Conservation (phyloP, 495 filamentous ascomycete genomes). For the Usnea hakonensis region DNA sequence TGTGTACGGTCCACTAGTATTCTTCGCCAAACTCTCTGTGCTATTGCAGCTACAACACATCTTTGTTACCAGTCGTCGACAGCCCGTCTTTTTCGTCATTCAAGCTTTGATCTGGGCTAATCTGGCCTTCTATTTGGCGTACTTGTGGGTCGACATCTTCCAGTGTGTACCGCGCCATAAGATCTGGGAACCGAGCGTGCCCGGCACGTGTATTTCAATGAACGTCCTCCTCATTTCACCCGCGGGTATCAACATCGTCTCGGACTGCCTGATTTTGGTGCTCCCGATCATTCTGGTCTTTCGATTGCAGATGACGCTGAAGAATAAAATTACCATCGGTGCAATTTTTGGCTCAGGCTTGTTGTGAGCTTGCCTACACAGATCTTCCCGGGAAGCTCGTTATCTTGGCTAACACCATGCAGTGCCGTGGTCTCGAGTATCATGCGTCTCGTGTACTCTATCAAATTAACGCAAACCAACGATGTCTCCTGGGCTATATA, state of each 20-base stretch:
- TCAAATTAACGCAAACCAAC: background rate
- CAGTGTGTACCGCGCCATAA: background rate
- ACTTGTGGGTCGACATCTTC: background rate
- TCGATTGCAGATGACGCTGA: background rate
- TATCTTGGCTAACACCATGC: background rate
- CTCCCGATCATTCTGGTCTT: background rate
- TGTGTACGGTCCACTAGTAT: background rate
- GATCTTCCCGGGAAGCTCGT: background rate
- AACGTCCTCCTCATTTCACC: background rate
- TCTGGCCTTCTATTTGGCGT: background rate
- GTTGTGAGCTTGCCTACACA: background rate
- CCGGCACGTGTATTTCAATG: background rate
- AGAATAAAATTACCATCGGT: background rate
- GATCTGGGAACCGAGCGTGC: background rate
- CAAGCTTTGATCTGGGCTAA: background rate
- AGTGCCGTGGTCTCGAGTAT: constrained; percentile 3
- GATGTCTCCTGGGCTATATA: constrained; percentile 3
- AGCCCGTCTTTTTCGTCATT: background rate
- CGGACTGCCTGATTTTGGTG: background rate
- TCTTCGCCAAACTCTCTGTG: background rate
- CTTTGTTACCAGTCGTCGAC: background rate
- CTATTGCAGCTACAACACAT: background rate
- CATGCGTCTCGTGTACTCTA: constrained; percentile 5
- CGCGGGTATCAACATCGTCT: background rate
- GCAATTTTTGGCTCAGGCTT: background rate